Base-by-base conservation (phyloP, 345 rosid species). In the Sapria himalayana region DNA sequence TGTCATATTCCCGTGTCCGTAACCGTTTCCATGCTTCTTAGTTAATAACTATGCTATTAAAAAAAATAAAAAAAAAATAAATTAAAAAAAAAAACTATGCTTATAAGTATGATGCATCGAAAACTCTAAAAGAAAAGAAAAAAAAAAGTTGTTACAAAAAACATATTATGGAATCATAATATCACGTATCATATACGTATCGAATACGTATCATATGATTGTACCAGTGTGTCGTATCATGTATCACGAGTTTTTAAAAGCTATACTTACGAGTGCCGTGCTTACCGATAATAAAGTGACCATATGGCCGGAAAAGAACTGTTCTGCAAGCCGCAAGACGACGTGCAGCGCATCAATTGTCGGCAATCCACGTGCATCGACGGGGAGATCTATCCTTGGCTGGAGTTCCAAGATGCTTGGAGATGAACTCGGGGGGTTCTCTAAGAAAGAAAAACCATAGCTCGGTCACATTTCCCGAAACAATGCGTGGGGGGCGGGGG, bases 211-310 rank as follows among this genome's bases (percentile, higher is more conserved):
- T n/a, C n/a, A n/a, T n/a, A n/a, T n/a, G n/a, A n/a, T n/a, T n/a
- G n/a, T n/a, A n/a, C n/a, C n/a, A n/a, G n/a, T n/a, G n/a, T n/a
- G n/a, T n/a, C n/a, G n/a, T n/a, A n/a, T n/a, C n/a, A n/a, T n/a
- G n/a, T n/a, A n/a, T n/a, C n/a, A n/a, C n/a, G n/a, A n/a, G n/a
- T n/a, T n/a, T n/a, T n/a, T n/a, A n/a, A n/a, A n/a, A n/a, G n/a
- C n/a, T n/a, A n/a, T n/a, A n/a, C n/a, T n/a, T n/a, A n/a, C n/a
- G n/a, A n/a, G n/a, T n/a, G n/a, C 14, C 10, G 52, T 44, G 15
- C 54, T 64, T 71, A 82, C 95, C 23, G 86, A 74, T 58, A 89
- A 53, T 39, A 91, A 63, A 20, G 67, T 51, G n/a, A 60, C 48
- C n/a, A 68, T 58, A 37, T 49, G 70, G 43, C 59, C 72, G 45